Evolutionary conservation across 2,329 filamentous ascomycete species (phyloP).

Genomic region (Paracoccidioides lutzii): DNA sequence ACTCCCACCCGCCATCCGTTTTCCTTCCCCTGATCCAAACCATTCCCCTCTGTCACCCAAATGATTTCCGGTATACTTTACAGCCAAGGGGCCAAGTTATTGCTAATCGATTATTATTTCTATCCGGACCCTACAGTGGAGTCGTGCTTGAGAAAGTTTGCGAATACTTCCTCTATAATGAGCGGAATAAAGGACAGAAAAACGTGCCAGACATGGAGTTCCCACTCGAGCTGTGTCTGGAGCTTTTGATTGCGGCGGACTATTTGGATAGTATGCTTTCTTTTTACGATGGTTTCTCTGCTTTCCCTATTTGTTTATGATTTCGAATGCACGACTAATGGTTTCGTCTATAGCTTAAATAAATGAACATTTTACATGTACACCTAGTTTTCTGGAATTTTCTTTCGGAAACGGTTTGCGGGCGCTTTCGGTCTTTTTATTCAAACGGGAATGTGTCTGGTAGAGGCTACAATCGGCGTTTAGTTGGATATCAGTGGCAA

Average conservation of each 20-base stretch:
- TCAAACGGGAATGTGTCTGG: too few species aligned
- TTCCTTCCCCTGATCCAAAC: background rate
- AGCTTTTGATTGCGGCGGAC: conserved; percentile 54
- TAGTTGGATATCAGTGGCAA: background rate
- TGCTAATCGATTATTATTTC: background rate
- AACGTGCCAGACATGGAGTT: conserved; percentile 57
- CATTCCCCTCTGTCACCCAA: too few species aligned
- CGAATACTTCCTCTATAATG: conserved; percentile 57
- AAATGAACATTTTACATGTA: background rate
- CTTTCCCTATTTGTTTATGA: background rate
- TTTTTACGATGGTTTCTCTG: background rate
- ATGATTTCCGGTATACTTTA: background rate
- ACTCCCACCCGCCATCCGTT: background rate
- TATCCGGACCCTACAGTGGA: conserved; percentile 31
- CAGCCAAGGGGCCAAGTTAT: background rate
- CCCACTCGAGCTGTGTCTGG: conserved; percentile 50
- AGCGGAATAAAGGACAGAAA: conserved; percentile 47
- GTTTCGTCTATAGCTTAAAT: background rate
- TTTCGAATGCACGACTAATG: background rate
- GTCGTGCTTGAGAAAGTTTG: conserved; percentile 55
- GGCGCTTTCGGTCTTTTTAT: background rate
- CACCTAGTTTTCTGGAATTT: background rate
- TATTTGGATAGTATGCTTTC: conserved; percentile 40
- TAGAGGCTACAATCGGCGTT: background rate
- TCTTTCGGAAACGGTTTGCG: background rate